These are phyloP conservation scores for Dendrobium chrysotoxum DNA, from an alignment of 106 monocot genomes.

Conservation along the genomic window DNA sequence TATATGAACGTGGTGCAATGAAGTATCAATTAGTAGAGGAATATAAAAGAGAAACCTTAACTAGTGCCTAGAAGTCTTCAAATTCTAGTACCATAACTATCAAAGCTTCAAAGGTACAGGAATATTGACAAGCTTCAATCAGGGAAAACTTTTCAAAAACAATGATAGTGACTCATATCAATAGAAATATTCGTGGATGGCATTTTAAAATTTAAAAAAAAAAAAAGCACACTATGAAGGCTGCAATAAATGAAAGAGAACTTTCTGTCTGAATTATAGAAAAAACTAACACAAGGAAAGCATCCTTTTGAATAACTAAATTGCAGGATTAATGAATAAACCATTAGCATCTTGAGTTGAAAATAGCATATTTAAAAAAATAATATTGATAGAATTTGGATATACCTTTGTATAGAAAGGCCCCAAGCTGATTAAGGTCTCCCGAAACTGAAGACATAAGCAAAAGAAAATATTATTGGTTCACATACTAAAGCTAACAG, in stretches of 20 bases:
- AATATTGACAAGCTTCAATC: neutral
- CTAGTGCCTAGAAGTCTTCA: neutral
- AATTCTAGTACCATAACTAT: neutral
- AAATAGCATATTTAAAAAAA: neutral
- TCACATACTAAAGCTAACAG: neutral
- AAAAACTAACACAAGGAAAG: neutral
- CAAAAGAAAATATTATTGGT: constrained; percentile 5
- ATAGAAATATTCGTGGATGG: neutral
- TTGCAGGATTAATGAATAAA: neutral
- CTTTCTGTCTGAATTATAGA: neutral
- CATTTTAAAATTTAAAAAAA: neutral
- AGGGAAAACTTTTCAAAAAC: neutral
- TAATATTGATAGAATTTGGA: neutral
- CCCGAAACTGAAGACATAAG: constrained; percentile 62
- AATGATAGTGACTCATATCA: neutral
- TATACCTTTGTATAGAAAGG: constrained; percentile 95
- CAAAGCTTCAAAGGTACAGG: neutral
- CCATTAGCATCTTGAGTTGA: neutral
- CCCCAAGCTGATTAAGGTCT: constrained; percentile 79
- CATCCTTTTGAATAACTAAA: neutral
- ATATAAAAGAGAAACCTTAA: neutral
- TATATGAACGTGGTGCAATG: neutral
- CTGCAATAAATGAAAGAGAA: neutral
- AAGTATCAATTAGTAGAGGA: neutral
- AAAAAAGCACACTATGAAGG: neutral